phyloP scores from a whole-genome alignment of 306 rosid genomes.

The Casuarina equisetifolia region DNA sequence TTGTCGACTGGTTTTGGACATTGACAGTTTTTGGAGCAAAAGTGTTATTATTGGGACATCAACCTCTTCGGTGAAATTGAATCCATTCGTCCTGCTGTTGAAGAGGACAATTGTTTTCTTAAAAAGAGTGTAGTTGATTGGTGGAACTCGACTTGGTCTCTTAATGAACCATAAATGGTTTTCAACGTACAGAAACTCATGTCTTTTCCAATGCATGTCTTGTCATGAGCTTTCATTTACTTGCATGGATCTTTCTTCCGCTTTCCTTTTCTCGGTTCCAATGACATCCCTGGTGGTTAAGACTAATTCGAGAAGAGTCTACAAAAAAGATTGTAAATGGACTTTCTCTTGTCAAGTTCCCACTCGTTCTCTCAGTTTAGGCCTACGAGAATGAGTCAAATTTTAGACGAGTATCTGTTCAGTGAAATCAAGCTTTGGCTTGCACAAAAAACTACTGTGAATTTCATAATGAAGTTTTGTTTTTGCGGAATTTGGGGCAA shows the following conservation, averaged over 20 bases:
- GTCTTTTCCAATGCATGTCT: not conserved
- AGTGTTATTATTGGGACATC: not conserved
- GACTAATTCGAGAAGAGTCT: not conserved
- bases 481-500: not conserved
- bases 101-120: not conserved
- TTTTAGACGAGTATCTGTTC: not conserved
- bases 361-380: not conserved
- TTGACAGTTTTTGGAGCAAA: not conserved
- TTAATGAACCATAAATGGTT: not conserved
- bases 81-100: no score
- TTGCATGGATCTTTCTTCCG: not conserved
- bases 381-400: not conserved
- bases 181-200: not conserved
- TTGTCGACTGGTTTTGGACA: not conserved
- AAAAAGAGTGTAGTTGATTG: not conserved
- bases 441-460: not conserved
- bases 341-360: no score
- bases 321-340: not conserved
- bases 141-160: not conserved
- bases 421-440: not conserved
- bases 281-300: not conserved
- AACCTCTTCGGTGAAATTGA: no score
- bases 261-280: not conserved
- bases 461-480: not conserved
- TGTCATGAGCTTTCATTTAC: not conserved